phyloP scores from a whole-genome alignment of 2,329 filamentous ascomycete genomes.

The Trichoderma simmonsii region DNA sequence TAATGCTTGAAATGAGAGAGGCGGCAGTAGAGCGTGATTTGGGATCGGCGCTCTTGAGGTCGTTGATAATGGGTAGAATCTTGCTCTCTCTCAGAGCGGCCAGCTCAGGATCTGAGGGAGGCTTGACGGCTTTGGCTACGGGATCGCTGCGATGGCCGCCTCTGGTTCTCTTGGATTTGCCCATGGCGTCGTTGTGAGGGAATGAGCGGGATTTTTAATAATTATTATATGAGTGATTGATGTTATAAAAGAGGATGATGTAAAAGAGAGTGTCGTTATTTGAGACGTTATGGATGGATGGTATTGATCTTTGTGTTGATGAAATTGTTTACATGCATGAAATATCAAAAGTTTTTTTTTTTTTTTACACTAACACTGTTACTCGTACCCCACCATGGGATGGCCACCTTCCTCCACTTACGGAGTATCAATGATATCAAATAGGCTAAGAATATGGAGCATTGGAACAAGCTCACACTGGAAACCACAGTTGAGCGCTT shows the following conservation, averaged over 20 bases:
- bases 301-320: neutral
- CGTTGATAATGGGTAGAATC: slow-evolving; percentile 60
- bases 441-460: neutral
- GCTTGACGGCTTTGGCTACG: slow-evolving; percentile 56
- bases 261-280: neutral
- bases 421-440: neutral
- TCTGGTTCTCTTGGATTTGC: slow-evolving; percentile 56
- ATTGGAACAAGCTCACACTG: neutral
- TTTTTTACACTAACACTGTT: neutral
- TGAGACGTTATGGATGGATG: neutral
- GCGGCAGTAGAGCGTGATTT: slow-evolving; percentile 60
- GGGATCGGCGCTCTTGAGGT: slow-evolving; percentile 57
- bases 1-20: slow-evolving; percentile 57
- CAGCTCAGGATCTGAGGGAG: slow-evolving; percentile 61
- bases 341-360: neutral
- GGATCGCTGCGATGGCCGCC: slow-evolving; percentile 53
- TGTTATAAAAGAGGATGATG: neutral
- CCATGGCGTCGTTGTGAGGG: slow-evolving; percentile 43
- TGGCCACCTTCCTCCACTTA: neutral
- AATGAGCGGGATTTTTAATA: neutral
- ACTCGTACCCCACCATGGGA: slow-evolving; percentile 20
- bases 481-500: neutral
- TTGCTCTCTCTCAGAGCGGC: slow-evolving; percentile 60
- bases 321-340: neutral
- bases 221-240: neutral